These are phyloP conservation scores for Colletotrichum abscissum DNA, from an alignment of 2,329 filamentous ascomycete species.

Conservation along the genomic window DNA sequence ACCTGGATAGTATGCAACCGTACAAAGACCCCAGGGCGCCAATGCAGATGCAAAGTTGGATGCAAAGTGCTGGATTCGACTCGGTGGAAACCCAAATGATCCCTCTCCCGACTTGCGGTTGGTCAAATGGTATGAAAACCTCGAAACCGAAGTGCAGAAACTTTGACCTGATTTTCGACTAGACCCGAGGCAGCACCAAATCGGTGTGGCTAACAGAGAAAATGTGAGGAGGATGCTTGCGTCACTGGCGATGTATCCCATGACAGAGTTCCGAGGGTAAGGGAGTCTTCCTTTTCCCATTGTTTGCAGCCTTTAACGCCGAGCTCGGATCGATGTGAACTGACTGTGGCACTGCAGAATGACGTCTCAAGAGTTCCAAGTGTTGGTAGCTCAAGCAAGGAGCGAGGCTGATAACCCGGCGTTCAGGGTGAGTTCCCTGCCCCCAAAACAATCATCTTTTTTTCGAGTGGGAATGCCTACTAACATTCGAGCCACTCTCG, in stretches of 20 bases:
- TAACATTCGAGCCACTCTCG: conserved; percentile 10
- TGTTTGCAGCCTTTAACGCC: background rate
- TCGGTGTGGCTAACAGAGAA: conserved; percentile 64
- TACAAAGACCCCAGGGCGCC: conserved; percentile 75
- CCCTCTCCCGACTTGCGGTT: conserved; percentile 75
- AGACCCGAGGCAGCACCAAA: conserved; percentile 64
- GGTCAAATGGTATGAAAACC: conserved; percentile 68
- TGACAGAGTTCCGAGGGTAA: conserved; percentile 62
- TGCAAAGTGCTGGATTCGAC: conserved; percentile 72
- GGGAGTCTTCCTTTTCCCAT: conserved; percentile 33
- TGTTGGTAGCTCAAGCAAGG: conserved; percentile 66
- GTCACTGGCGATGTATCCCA: conserved; percentile 67
- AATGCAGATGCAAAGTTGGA: conserved; percentile 67
- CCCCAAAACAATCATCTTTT: background rate
- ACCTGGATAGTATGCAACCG: conserved; percentile 70
- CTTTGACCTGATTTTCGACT: conserved; percentile 2
- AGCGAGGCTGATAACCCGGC: conserved; percentile 63
- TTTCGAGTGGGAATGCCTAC: background rate
- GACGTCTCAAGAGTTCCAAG: conserved; percentile 66
- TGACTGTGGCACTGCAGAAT: conserved; percentile 56
- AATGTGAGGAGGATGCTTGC: conserved; percentile 66
- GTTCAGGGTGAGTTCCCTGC: conserved; percentile 61
- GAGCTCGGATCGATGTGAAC: conserved; percentile 25
- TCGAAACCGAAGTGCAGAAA: background rate
- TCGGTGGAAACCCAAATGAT: conserved; percentile 75